A percentile compares a stretch with the other conserved stretches of the same genome.
These are phyloP conservation scores for Peronosclerospora sorghi DNA, from an alignment of 352 stramenopile species.

Conservation along the genomic window DNA sequence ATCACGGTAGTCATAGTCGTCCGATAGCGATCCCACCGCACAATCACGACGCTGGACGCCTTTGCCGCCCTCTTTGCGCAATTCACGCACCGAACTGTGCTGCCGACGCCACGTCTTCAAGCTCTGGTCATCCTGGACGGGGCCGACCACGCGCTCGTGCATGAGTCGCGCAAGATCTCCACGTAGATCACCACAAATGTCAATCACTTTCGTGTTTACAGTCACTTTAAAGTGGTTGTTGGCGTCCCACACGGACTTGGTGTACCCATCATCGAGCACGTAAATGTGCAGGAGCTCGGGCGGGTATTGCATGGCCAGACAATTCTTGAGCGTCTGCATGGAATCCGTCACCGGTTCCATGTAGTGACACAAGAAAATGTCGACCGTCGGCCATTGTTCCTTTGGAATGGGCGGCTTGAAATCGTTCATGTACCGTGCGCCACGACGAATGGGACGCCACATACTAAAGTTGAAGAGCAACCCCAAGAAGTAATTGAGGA, in stretches of 20 bases:
- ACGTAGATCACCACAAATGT: conserved; percentile 72
- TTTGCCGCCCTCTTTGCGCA: conserved; percentile 74
- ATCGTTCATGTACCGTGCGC: conserved; percentile 81
- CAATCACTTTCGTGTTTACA: conserved; percentile 86
- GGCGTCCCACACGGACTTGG: conserved; percentile 80
- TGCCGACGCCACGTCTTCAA: conserved; percentile 80
- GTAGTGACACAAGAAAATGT: conserved; percentile 87
- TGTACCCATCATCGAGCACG: conserved; percentile 86
- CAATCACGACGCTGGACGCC: conserved; percentile 77
- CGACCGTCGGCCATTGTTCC: conserved; percentile 81
- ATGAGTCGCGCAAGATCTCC: conserved; percentile 74
- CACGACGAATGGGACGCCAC: conserved; percentile 83
- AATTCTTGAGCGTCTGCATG: conserved; percentile 83
- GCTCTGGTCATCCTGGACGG: conserved; percentile 59
- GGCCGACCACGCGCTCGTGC: conserved; percentile 78
- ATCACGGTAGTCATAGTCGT: conserved; percentile 88
- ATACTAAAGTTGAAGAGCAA: conserved; percentile 88
- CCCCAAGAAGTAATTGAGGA: conserved; percentile 81
- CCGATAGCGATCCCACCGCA: conserved; percentile 73
- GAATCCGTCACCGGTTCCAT: conserved; percentile 79
- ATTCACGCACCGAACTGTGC: conserved; percentile 75
- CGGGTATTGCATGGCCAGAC: conserved; percentile 79
- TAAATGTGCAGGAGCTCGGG: conserved; percentile 79
- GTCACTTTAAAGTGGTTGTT: conserved; percentile 87
- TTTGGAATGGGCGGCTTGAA: conserved; percentile 84